Conservation (phyloP, 2,329 filamentous ascomycete genomes). For the Hymenoscyphus repandus region DNA sequence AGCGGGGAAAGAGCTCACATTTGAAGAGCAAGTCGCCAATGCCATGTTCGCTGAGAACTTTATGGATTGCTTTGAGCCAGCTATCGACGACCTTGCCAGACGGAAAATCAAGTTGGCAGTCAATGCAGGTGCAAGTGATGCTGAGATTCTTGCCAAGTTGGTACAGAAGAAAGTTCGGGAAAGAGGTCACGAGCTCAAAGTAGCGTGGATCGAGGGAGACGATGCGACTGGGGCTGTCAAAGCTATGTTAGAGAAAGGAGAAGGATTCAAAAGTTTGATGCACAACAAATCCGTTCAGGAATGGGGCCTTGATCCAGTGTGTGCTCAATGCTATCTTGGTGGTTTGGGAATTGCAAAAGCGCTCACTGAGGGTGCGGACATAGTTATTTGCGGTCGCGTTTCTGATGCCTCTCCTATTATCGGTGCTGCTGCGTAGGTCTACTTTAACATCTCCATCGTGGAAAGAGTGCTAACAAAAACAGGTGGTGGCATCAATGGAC, state of each 20-base stretch:
- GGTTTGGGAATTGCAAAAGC: conserved; percentile 36
- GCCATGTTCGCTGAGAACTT: conserved; percentile 12
- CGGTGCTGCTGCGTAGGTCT: conserved; percentile 30
- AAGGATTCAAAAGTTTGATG: conserved; percentile 8
- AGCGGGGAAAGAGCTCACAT: neutral
- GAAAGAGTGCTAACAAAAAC: neutral
- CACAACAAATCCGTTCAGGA: conserved; percentile 5
- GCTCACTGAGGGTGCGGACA: conserved; percentile 37
- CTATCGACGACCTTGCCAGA: conserved; percentile 39
- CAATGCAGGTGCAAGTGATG: conserved; percentile 49
- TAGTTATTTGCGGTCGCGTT: conserved; percentile 39
- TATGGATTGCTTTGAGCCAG: conserved; percentile 17
- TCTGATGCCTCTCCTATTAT: conserved; percentile 39
- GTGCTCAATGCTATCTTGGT: conserved; percentile 25
- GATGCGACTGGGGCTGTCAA: conserved; percentile 34
- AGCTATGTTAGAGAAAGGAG: conserved; percentile 6
- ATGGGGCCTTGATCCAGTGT: conserved; percentile 8
- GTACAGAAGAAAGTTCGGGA: conserved; percentile 31
- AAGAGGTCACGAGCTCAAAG: conserved; percentile 29
- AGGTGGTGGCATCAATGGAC: conserved; percentile 7
- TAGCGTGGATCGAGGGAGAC: conserved; percentile 42
- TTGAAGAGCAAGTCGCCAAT: conserved; percentile 9
- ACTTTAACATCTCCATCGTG: neutral
- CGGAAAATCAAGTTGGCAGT: conserved; percentile 45
- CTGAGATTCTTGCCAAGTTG: conserved; percentile 33